A percentile compares a stretch with the other conserved stretches of the same genome.
Conservation (phyloP, 495 filamentous ascomycete species). For the Xylaria acuta region DNA sequence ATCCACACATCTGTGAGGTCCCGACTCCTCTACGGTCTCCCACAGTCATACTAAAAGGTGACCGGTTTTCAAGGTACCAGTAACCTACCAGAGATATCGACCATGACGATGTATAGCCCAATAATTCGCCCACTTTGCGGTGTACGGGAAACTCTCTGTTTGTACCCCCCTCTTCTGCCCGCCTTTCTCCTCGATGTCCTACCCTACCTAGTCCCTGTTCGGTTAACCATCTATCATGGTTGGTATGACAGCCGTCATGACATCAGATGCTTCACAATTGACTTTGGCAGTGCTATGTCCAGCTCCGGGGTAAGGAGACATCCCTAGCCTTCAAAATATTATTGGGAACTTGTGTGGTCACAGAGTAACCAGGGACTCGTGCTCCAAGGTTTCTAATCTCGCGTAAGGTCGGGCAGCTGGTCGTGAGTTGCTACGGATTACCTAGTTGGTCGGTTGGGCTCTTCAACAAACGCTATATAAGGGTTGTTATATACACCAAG, state of each 20-base stretch:
- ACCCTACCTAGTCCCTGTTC: conserved; percentile 26
- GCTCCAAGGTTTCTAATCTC: conserved; percentile 7
- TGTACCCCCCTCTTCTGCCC: conserved; percentile 32
- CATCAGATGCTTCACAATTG: conserved; percentile 27
- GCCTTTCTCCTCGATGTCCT: conserved; percentile 31
- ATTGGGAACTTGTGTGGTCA: conserved; percentile 22
- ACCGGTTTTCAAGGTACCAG: conserved; percentile 31
- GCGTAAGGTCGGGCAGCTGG: background rate
- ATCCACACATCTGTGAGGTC: conserved; percentile 23
- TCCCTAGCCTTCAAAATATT: background rate
- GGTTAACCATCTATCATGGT: conserved; percentile 30
- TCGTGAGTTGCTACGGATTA: background rate
- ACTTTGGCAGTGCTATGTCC: conserved; percentile 23
- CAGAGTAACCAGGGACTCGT: conserved; percentile 21
- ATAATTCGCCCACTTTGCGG: conserved; percentile 17
- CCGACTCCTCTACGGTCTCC: conserved; percentile 16
- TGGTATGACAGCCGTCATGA: conserved; percentile 33
- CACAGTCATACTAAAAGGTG: conserved; percentile 25
- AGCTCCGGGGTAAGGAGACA: background rate
- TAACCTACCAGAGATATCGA: conserved; percentile 17
- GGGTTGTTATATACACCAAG: conserved; percentile 24
- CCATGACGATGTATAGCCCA: conserved; percentile 1
- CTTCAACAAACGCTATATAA: conserved; percentile 28
- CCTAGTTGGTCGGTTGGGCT: background rate
- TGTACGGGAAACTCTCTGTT: conserved; percentile 29